Base-by-base conservation (phyloP, 495 filamentous ascomycete genomes). In the Xanthoparmelia taractica region DNA sequence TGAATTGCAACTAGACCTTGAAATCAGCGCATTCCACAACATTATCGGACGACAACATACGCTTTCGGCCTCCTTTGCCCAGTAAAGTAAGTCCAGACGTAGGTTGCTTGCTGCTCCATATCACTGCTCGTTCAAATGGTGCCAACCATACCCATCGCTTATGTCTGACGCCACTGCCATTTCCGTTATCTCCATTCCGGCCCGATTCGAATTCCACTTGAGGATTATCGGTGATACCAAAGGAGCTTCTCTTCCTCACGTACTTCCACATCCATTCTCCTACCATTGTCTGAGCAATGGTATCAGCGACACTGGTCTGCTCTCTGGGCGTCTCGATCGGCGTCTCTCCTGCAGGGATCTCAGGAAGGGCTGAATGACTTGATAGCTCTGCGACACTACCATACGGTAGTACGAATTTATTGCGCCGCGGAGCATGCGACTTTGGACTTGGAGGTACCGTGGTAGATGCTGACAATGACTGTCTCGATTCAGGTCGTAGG, bases 221-320 rank as follows among this genome's bases (percentile, higher is more conserved):
- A 37, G 82, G 80, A 38, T 79, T 76, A 60, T 97, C 92, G 7
- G 83, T 75, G 50, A 95, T 85, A 41, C 89, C 88, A 74, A 98
- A 97, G 2, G 94, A 94, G 74, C 90, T 96, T 66, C 94, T 84
- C 72, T 91, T 84, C 47, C 94, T 84, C 47, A 97, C 89, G 71
- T 97, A 97, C 71, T 98, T 98, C 82, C 87, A 97, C 94, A 98
- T 97, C 94, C 94, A 98, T 70, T 97, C 94, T 38, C 94, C 94
- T 54, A 97, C 91, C 94, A 97, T 98, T 8, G 94, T 96, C 68
- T 96, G 90, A 5, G 94, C 92, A 74, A 98, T 97, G 18, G 94
- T 90, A 76, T 97, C 93, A n/a, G 97, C 92, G 34, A 97, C 94
- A 63, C 84, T 88, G 0, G 87, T 87, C 34, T 87, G 80, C 68